Evolutionary conservation across 2,329 filamentous ascomycete species (phyloP).

Genomic region (Paraphaeosphaeria sporulosa): DNA sequence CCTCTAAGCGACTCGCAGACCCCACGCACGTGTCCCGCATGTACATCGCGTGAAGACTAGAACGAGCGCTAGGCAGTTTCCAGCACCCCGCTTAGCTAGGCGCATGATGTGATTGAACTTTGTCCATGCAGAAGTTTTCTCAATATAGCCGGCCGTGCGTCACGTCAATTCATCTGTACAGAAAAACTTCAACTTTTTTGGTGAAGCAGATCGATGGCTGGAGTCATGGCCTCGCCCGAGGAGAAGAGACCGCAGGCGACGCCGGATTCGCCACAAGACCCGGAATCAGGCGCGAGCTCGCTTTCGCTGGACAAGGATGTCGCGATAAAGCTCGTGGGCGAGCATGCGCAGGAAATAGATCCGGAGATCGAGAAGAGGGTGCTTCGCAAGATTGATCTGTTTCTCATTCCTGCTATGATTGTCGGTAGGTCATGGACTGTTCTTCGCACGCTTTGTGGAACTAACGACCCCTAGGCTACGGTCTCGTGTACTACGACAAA

Average conservation of each 20-base stretch:
- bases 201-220: too few species aligned
- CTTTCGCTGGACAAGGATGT: slow-evolving; percentile 59
- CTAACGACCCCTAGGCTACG: slow-evolving; percentile 56
- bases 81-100: slow-evolving; percentile 2
- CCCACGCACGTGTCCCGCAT: neutral
- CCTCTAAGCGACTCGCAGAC: neutral
- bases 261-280: slow-evolving; percentile 22
- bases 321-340: slow-evolving; percentile 67
- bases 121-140: slow-evolving; percentile 6
- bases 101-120: slow-evolving; percentile 9
- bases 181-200: neutral
- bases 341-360: slow-evolving; percentile 63
- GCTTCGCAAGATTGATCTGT: slow-evolving; percentile 71
- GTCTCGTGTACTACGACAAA: slow-evolving; percentile 76
- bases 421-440: slow-evolving; percentile 34
- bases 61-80: neutral
- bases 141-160: neutral
- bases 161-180: neutral
- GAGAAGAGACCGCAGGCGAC: slow-evolving; percentile 24
- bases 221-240: slow-evolving; percentile 19
- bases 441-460: neutral
- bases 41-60: neutral
- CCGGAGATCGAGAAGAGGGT: slow-evolving; percentile 63
- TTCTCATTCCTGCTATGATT: slow-evolving; percentile 72
- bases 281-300: slow-evolving; percentile 26